Conservation (phyloP, 2,329 filamentous ascomycete species). For the Ascochyta clinopodiicola region DNA sequence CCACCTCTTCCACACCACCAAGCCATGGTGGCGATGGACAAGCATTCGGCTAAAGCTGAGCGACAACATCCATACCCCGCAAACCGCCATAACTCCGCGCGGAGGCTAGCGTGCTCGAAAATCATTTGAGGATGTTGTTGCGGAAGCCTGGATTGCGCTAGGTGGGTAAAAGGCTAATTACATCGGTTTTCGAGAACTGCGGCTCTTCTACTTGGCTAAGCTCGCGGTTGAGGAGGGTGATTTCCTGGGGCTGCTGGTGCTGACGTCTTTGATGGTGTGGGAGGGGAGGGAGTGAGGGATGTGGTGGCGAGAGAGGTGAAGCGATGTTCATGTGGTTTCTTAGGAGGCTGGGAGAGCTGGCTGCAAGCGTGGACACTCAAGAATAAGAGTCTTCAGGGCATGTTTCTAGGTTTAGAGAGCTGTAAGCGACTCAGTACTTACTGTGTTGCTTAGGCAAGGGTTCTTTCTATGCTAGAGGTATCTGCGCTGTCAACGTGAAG, state of each 20-base stretch:
- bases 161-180: constrained; percentile 17
- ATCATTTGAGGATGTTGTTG: neutral
- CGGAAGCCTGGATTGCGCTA: neutral
- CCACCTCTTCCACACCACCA: neutral
- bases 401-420: no score
- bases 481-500: no score
- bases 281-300: neutral
- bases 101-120: constrained; percentile 6
- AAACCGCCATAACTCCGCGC: constrained; percentile 8
- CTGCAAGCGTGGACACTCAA: no score
- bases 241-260: neutral
- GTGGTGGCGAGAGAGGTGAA: neutral
- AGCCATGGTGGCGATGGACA: neutral
- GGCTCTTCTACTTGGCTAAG: constrained; percentile 14
- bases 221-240: neutral
- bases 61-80: constrained; percentile 7
- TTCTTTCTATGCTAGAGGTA: no score
- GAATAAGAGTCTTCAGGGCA: no score
- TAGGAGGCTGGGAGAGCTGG: no score
- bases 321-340: neutral
- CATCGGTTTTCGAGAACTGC: constrained; percentile 2
- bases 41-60: constrained; percentile 3
- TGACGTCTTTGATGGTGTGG: constrained; percentile 5
- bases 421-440: no score
- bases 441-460: no score